These are phyloP conservation scores for Dictyostelium discoideum DNA, from an alignment of 78 protist species.

Conservation along the genomic window dicty_2.7 NC_007090.3:3178001-3178500, in stretches of 20 bases:
- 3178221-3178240: neutral
- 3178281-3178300: neutral
- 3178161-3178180: neutral
- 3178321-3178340: neutral
- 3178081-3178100: too few relatives aligned
- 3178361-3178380: constrained; percentile 13
- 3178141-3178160: neutral
- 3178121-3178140: neutral
- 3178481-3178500: neutral
- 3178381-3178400: neutral
- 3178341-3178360: constrained; percentile 1
- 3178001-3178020: neutral
- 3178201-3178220: neutral
- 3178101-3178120: neutral
- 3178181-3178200: neutral
- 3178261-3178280: too few relatives aligned
- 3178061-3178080: neutral
- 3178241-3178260: too few relatives aligned
- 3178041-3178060: neutral
- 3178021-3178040: neutral
- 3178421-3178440: neutral
- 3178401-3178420: neutral
- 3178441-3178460: too few relatives aligned
- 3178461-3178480: neutral
- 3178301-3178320: neutral